These are phyloP conservation scores for Monoraphidium neglectum DNA, from an alignment of 139 green algal species.

Conservation along the genomic window DNA sequence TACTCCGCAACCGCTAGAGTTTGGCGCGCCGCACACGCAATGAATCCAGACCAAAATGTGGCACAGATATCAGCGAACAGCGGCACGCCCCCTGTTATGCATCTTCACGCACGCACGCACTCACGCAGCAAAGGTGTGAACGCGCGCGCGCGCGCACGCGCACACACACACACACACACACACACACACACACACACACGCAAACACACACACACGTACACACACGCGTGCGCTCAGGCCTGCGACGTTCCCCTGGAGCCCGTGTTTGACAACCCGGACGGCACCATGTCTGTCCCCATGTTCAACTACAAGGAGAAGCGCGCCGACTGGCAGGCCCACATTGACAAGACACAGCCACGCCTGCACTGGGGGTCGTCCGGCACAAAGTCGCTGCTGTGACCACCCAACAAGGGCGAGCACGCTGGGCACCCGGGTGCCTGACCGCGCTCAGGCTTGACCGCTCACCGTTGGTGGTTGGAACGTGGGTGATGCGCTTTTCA, in stretches of 20 bases:
- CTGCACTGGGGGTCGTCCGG: neutral
- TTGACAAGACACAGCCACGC: conserved; percentile 16
- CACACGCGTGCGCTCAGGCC: conserved; percentile 11
- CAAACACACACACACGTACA: neutral
- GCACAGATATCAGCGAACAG: too few relatives aligned
- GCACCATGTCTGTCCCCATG: conserved; percentile 26
- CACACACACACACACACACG: neutral
- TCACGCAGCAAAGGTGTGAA: neutral
- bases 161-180: neutral
- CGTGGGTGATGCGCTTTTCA: too few relatives aligned
- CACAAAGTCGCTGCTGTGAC: neutral
- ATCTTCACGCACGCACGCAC: neutral
- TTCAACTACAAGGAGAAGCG: conserved; percentile 44
- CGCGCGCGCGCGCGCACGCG: neutral
- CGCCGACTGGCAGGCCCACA: conserved; percentile 44
- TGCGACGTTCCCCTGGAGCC: conserved; percentile 45
- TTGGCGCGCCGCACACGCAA: too few relatives aligned
- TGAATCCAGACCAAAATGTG: too few relatives aligned
- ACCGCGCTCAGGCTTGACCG: too few relatives aligned
- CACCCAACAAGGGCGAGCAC: neutral
- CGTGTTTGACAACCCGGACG: conserved; percentile 34
- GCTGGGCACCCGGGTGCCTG: neutral
- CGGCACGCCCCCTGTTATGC: neutral
- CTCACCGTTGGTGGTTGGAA: too few relatives aligned
- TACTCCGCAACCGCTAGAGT: too few relatives aligned